Evolutionary conservation across 768 basidiomycete species (phyloP).

Genomic region (Leccinum broughii): DNA sequence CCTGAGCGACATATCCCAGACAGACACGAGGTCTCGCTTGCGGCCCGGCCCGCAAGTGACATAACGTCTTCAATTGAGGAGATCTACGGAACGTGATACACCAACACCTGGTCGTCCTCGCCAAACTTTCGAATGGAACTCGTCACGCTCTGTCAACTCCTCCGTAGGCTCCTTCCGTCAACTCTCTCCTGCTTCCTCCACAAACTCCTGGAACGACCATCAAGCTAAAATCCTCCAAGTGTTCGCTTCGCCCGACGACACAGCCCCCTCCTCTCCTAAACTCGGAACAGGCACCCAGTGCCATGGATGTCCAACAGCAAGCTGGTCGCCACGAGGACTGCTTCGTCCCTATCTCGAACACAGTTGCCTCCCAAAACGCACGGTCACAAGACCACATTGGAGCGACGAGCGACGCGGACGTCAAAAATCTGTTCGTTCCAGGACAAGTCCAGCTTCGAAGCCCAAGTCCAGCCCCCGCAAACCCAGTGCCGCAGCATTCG

Average conservation of each 20-base stretch:
- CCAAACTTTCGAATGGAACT: slow-evolving; percentile 20
- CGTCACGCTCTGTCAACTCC: slow-evolving; percentile 11
- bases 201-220: slow-evolving; percentile 1
- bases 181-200: slow-evolving; percentile 34
- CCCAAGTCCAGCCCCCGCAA: no score
- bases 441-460: slow-evolving; percentile 28
- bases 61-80: slow-evolving; percentile 22
- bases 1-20: slow-evolving; percentile 27
- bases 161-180: slow-evolving; percentile 17
- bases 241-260: slow-evolving; percentile 25
- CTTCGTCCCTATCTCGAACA: not conserved
- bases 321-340: slow-evolving; percentile 24
- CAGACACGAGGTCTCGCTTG: slow-evolving; percentile 36
- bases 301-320: slow-evolving; percentile 17
- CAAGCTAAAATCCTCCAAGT: slow-evolving; percentile 24
- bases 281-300: slow-evolving; percentile 13
- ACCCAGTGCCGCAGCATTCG: slow-evolving; percentile 61
- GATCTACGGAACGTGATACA: slow-evolving; percentile 23
- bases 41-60: slow-evolving; percentile 30
- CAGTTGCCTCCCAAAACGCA: slow-evolving; percentile 6
- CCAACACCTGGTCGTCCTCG: slow-evolving; percentile 23
- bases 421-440: slow-evolving; percentile 26
- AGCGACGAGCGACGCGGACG: slow-evolving; percentile 23
- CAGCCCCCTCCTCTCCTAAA: slow-evolving; percentile 34
- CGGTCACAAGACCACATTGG: slow-evolving; percentile 22